A percentile compares a stretch with the other conserved stretches of the same genome.
Conservation (phyloP, 495 filamentous ascomycete genomes). For the Parathielavia appendiculata region DNA sequence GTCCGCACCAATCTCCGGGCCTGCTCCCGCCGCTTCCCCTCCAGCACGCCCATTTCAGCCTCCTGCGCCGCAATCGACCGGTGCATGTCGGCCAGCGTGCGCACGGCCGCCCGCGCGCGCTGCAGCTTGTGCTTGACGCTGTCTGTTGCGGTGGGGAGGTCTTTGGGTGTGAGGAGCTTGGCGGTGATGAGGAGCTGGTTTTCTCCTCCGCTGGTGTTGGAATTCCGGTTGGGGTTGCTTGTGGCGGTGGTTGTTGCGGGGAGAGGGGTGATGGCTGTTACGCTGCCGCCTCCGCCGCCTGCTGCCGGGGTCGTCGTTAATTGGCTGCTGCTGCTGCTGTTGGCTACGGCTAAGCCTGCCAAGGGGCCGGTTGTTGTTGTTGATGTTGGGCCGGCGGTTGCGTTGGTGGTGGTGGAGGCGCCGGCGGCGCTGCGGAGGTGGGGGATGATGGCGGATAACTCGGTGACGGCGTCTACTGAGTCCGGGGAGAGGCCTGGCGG, state of each 20-base stretch:
- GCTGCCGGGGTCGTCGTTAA: conserved; percentile 16
- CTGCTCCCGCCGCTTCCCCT: conserved; percentile 59
- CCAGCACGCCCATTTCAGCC: conserved; percentile 69
- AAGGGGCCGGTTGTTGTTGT: conserved; percentile 17
- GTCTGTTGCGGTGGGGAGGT: conserved; percentile 68
- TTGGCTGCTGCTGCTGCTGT: neutral
- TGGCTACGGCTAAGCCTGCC: neutral
- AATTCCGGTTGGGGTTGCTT: conserved; percentile 6
- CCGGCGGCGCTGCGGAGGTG: conserved; percentile 53
- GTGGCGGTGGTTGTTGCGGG: conserved; percentile 11
- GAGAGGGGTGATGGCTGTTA: conserved; percentile 32
- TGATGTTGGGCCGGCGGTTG: conserved; percentile 15
- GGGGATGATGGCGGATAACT: conserved; percentile 69
- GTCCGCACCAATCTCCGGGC: conserved; percentile 47
- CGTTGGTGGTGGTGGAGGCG: neutral
- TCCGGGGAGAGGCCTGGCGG: conserved; percentile 50
- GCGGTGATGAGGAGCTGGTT: neutral
- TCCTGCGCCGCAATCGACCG: conserved; percentile 73
- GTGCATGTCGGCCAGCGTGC: conserved; percentile 66
- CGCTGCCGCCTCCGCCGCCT: conserved; percentile 22
- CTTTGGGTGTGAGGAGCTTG: conserved; percentile 61
- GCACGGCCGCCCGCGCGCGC: conserved; percentile 64
- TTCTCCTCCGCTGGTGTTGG: neutral
- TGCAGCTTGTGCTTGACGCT: conserved; percentile 74
- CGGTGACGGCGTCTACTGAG: conserved; percentile 79